Base-by-base conservation (phyloP, 495 filamentous ascomycete genomes). In the Penicillium flavigenum region DNA sequence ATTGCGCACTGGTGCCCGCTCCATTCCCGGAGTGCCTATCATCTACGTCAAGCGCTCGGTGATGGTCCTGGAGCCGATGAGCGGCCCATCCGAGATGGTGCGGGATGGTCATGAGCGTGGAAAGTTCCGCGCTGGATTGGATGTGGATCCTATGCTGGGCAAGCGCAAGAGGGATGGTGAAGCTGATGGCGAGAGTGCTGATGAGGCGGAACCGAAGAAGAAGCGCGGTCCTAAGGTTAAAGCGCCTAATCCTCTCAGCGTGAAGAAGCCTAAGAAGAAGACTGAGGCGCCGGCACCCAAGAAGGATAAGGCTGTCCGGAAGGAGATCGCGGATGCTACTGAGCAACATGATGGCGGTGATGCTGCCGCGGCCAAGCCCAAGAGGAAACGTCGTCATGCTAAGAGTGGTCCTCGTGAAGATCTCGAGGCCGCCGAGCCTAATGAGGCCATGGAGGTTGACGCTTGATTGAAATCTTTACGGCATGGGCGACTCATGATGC, bases 51-150 rank as follows among this genome's bases (percentile, higher is more conserved):
- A 87, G 71, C 81, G 90, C 54, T 89, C 86, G 52, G 91, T 96
- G 16, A 89, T 96, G 89, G 84, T 95, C 39, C 75, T 96, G 71
- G 92, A 96, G 76, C 90, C 91, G 1, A 91, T 96, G 90, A 85
- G 88, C 24, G 76, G 68, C 3, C 73, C 75, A 3, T 89, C 82
- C 16, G 79, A 80, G 54, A 78, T 78, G 34, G 80, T 86, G 22
- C 79, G 86, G 56, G 83, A 88, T 44, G 76, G 78, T 26, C 83
- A 86, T 42, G 92, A 96, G 78, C 81, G 75, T 60, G 79, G 75
- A 27, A 96, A 96, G 76, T 90, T 92, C 69, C 81, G 84, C 56
- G 79, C 73, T 17, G 91, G 89, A 39, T 70, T 96, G 59, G 86
- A 83, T 67, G 77, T 76, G 14, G 63, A 70, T 54, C 62, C 61